These are phyloP conservation scores for Pseudogymnoascus sp. DNA, from an alignment of 2,329 filamentous ascomycete species.

Conservation along the genomic window DNA sequence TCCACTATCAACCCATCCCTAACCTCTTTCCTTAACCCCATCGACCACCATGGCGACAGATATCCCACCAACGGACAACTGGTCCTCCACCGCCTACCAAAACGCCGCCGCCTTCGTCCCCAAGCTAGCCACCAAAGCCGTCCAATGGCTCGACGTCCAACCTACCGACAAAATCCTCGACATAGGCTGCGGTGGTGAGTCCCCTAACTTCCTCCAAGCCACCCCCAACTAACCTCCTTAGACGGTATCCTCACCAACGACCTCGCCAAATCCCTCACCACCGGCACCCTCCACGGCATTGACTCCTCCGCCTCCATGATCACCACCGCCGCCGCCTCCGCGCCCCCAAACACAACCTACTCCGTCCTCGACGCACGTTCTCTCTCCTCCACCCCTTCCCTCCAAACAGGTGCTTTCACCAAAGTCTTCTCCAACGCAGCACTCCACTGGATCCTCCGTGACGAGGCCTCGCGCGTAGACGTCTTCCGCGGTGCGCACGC, in stretches of 20 bases:
- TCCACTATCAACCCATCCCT: background rate
- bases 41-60: background rate
- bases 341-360: conserved; percentile 16
- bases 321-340: conserved; percentile 32
- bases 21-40: background rate
- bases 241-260: conserved; percentile 51
- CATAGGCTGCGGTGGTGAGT: conserved; percentile 53
- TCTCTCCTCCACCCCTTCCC: background rate
- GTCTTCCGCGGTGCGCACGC: conserved; percentile 28
- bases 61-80: background rate
- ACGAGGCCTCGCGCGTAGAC: conserved; percentile 29
- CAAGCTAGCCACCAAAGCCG: conserved; percentile 48
- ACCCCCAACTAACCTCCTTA: conserved; percentile 21
- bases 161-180: conserved; percentile 52
- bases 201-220: background rate
- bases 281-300: conserved; percentile 44
- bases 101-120: conserved; percentile 56
- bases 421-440: conserved; percentile 61
- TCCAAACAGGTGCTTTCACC: conserved; percentile 19
- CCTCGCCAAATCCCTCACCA: conserved; percentile 38
- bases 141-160: conserved; percentile 50
- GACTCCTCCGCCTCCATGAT: conserved; percentile 55
- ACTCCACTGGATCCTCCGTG: conserved; percentile 56
- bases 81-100: conserved; percentile 38
- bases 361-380: conserved; percentile 14